Base-by-base conservation (phyloP, 495 filamentous ascomycete genomes). In the Daldinia loculata region DNA sequence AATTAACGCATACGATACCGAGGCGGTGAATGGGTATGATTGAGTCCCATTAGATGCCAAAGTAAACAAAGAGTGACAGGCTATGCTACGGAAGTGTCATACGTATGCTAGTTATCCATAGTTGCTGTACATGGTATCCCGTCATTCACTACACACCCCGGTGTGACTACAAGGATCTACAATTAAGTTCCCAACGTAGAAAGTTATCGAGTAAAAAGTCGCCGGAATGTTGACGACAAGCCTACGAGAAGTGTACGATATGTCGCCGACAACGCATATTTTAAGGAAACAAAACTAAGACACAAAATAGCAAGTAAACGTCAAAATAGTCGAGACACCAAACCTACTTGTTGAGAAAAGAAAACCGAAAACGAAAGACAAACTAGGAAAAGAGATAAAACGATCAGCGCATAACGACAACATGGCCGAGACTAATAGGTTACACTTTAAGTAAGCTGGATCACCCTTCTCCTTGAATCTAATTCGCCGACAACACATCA, bases 371-470 rank as follows among this genome's bases (percentile, higher is more conserved):
- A 32, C 50, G 26, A 57, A 14, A 15, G 4, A 3, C 24, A 19
- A 43, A 27, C 17, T 9, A 19, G 17, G 11, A 11, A 39, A 36
- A 27, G 5, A 41, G 41, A 29, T 27, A 53, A 3, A 53, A 53
- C 30, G n/a, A 17, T 32, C 27, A 50, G 36, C 19, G 26, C 48
- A 51, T 50, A 70, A 62, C 52, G 60, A 32, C 52, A 55, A 30
- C 8, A 73, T 77, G 51, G 69, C 78, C 17, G 75, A 75, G 11
- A 66, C 75, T n/a, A 84, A 84, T 67, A 78, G 78, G 76, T 76
- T 72, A n/a, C 79, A 75, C 60, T 84, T 84, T 75, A 79, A 84
- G 82, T 83, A 64, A 75, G 81, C 74, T 56, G 27, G 22, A 57
- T 14, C 56, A 32, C 38, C 43, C 22, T 58, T 30, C 17, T 63